These are phyloP conservation scores for Lactarius akahatsu DNA, from an alignment of 768 basidiomycete species.

Conservation along the genomic window DNA sequence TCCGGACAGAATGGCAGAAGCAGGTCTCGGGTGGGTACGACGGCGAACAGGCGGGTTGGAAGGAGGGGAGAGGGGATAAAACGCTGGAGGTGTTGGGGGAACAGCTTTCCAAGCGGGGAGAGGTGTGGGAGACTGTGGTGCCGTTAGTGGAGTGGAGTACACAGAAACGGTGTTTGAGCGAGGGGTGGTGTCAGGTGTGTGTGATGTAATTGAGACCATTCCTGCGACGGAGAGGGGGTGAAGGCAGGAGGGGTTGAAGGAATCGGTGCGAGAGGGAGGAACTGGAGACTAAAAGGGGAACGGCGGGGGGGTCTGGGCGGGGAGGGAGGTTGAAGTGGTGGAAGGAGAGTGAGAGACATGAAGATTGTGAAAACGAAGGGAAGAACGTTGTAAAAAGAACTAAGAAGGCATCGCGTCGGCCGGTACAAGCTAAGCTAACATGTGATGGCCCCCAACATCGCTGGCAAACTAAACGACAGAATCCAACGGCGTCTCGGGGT, in stretches of 20 bases:
- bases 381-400: neutral
- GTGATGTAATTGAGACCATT: conserved; percentile 15
- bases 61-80: conserved; percentile 19
- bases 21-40: conserved; percentile 25
- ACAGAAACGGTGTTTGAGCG: conserved; percentile 15
- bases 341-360: conserved; percentile 23
- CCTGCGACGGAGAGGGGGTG: neutral
- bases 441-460: neutral
- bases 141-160: conserved; percentile 19
- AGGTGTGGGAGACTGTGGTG: conserved; percentile 14
- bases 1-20: conserved; percentile 12
- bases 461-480: neutral
- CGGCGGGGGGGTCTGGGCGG: conserved; percentile 20
- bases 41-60: conserved; percentile 17
- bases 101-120: conserved; percentile 28
- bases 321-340: conserved; percentile 21
- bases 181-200: conserved; percentile 17
- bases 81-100: conserved; percentile 27
- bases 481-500: conserved; percentile 12
- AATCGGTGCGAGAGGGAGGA: conserved; percentile 13
- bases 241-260: conserved; percentile 13
- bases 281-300: conserved; percentile 12
- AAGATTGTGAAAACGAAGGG: neutral
- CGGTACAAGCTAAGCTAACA: neutral
- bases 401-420: neutral